phyloP scores from a whole-genome alignment of 129 eudicot species.

The Tagetes erecta region DNA sequence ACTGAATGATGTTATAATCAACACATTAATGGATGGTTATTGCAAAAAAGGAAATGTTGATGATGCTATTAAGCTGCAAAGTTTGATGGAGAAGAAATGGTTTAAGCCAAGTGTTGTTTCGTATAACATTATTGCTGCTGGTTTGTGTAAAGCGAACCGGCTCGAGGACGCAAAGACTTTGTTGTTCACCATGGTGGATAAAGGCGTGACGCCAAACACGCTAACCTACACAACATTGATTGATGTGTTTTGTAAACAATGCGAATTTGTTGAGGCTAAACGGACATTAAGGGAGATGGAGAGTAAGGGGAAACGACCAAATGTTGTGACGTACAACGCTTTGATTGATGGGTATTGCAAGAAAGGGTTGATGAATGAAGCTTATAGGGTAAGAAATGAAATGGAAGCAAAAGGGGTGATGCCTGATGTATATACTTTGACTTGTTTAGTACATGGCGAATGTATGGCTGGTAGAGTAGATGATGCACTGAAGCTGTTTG shows the following conservation, averaged over 20 bases:
- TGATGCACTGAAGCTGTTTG: constrained; percentile 56
- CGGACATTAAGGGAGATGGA: constrained; percentile 59
- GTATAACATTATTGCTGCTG: constrained; percentile 56
- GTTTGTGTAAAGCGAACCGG: constrained; percentile 53
- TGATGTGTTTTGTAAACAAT: constrained; percentile 69
- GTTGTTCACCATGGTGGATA: constrained; percentile 64
- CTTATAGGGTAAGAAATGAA: constrained; percentile 45
- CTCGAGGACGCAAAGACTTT: constrained; percentile 66
- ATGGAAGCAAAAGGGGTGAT: constrained; percentile 64
- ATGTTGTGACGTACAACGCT: constrained; percentile 61
- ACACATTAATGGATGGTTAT: constrained; percentile 76
- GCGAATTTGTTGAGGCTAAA: constrained; percentile 61
- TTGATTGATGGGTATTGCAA: constrained; percentile 77
- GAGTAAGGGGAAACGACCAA: constrained; percentile 55
- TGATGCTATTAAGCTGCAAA: constrained; percentile 57
- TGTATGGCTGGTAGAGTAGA: constrained; percentile 71
- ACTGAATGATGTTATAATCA: constrained; percentile 54
- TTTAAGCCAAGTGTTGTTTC: constrained; percentile 52
- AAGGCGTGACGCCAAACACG: constrained; percentile 49
- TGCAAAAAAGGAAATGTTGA: constrained; percentile 68
- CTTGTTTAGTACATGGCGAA: constrained; percentile 78
- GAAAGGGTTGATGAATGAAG: constrained; percentile 65
- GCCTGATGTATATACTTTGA: constrained; percentile 70
- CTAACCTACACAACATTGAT: constrained; percentile 60
- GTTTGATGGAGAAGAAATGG: constrained; percentile 70